Evolutionary conservation across 2,329 filamentous ascomycete species (phyloP).

Genomic region (Ceratocystis smalleyi): DNA sequence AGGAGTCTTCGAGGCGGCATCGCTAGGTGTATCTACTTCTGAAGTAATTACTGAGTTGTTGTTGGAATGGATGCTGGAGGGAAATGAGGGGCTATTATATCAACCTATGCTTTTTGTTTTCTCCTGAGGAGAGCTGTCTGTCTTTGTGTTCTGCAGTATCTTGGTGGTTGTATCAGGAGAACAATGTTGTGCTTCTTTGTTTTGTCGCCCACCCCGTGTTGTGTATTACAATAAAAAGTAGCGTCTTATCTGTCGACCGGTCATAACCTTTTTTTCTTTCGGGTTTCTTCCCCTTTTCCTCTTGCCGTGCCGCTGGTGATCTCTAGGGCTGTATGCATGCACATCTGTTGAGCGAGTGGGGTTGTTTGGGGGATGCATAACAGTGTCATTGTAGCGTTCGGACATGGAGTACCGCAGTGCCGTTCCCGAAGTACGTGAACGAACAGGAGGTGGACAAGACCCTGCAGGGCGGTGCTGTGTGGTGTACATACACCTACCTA

Average conservation of each 20-base stretch:
- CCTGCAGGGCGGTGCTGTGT: too few relatives aligned
- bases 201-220: too few relatives aligned
- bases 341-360: too few relatives aligned
- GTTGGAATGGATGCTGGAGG: background rate
- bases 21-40: conserved; percentile 11
- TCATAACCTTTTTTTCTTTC: background rate
- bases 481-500: too few relatives aligned
- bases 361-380: too few relatives aligned
- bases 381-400: too few relatives aligned
- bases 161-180: background rate
- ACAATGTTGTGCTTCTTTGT: background rate
- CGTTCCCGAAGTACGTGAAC: too few relatives aligned
- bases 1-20: conserved; percentile 14
- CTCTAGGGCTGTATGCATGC: too few relatives aligned
- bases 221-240: conserved; percentile 11
- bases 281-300: background rate
- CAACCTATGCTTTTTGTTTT: background rate
- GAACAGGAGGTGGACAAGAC: too few relatives aligned
- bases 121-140: background rate
- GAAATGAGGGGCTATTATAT: background rate
- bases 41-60: too few relatives aligned
- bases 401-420: too few relatives aligned
- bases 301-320: background rate
- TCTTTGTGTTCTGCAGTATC: background rate
- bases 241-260: conserved; percentile 3